A percentile compares a stretch with the other conserved stretches of the same genome.
phyloP scores from a whole-genome alignment of 2,329 filamentous ascomycete genomes.

The Pyrenophora tritici-repentis region DNA sequence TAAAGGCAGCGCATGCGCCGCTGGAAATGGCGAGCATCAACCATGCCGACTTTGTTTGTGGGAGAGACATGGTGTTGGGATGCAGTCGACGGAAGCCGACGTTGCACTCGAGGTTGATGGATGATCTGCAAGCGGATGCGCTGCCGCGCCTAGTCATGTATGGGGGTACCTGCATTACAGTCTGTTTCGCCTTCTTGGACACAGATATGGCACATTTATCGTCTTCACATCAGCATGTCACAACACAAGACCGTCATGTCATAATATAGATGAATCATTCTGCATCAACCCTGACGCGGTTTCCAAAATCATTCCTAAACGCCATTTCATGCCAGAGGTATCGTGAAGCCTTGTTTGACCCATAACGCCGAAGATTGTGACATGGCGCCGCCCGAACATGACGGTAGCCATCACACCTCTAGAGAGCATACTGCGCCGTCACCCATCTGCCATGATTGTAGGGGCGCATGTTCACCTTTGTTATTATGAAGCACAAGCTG shows the following conservation, averaged over 20 bases:
- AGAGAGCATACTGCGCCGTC: too few species aligned
- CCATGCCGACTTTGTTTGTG: conserved; percentile 45
- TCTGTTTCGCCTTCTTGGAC: too few species aligned
- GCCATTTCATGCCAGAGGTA: conserved; percentile 29
- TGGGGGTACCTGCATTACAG: neutral
- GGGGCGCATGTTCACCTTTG: neutral
- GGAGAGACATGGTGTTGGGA: conserved; percentile 27
- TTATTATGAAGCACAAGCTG: conserved; percentile 9
- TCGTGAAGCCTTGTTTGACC: conserved; percentile 13
- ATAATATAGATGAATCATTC: neutral
- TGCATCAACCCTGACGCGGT: neutral
- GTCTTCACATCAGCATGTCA: neutral
- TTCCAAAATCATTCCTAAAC: conserved; percentile 10
- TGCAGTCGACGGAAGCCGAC: conserved; percentile 2
- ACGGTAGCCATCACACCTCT: too few species aligned
- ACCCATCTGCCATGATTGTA: too few species aligned
- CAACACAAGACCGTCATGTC: neutral
- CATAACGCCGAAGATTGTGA: conserved; percentile 23
- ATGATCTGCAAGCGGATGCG: conserved; percentile 21
- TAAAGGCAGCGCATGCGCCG: conserved; percentile 78
- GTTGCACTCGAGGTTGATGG: conserved; percentile 6
- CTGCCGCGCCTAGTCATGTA: conserved; percentile 25
- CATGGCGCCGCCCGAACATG: neutral
- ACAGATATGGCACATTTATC: neutral
- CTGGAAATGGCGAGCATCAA: conserved; percentile 73